Conservation (phyloP, 495 filamentous ascomycete genomes). For the Aspergillus leporis region DNA sequence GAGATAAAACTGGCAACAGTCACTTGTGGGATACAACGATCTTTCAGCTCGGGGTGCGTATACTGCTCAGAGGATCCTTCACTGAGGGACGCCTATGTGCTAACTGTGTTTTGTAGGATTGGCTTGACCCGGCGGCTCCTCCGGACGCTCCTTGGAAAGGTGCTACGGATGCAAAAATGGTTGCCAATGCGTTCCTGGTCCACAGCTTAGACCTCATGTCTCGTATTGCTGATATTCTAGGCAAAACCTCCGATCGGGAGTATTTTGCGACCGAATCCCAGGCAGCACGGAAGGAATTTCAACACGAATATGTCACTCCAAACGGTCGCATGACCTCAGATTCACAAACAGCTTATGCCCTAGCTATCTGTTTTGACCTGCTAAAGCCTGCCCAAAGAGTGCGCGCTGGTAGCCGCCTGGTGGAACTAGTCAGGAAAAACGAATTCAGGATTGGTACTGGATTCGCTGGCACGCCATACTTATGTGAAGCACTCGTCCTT, state of each 20-base stretch:
- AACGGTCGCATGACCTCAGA: slow-evolving; percentile 40
- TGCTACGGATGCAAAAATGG: slow-evolving; percentile 42
- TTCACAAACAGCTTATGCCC: slow-evolving; percentile 49
- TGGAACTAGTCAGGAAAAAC: slow-evolving; percentile 35
- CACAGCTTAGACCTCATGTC: slow-evolving; percentile 42
- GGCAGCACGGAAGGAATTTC: slow-evolving; percentile 26
- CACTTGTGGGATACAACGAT: background rate
- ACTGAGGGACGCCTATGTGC: no score
- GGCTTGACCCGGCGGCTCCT: slow-evolving; percentile 55
- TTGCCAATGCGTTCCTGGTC: slow-evolving; percentile 55
- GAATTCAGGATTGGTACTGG: slow-evolving; percentile 53
- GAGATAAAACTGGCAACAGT: background rate
- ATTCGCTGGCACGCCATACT: slow-evolving; percentile 54
- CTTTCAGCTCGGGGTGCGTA: slow-evolving; percentile 1
- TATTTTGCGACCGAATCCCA: slow-evolving; percentile 30
- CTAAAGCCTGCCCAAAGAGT: slow-evolving; percentile 30
- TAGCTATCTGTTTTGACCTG: slow-evolving; percentile 47
- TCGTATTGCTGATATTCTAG: slow-evolving; percentile 25
- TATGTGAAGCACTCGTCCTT: slow-evolving; percentile 44
- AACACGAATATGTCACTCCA: slow-evolving; percentile 44
- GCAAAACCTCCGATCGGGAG: slow-evolving; percentile 21
- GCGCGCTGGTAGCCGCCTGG: slow-evolving; percentile 33
- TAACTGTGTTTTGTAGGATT: slow-evolving; percentile 39
- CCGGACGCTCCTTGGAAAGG: slow-evolving; percentile 41
- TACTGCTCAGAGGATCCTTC: no score